phyloP scores from a whole-genome alignment of 1,139 yeast species.

The Meyerozyma carpophila region DNA sequence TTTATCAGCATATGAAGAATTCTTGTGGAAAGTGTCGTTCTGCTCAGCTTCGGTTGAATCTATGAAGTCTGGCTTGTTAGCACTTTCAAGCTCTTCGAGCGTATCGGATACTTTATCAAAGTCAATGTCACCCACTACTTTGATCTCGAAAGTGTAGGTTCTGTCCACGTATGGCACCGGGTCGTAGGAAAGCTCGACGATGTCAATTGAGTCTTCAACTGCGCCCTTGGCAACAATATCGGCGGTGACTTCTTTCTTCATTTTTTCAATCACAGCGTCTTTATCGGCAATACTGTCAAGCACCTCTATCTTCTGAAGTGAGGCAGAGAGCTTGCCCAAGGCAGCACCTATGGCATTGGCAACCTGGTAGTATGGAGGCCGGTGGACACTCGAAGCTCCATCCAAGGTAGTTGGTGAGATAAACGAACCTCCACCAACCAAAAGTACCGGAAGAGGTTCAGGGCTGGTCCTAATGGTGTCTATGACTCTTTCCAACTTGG shows the following conservation, averaged over 20 bases:
- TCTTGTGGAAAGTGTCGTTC: neutral
- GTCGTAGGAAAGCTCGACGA: constrained; percentile 26
- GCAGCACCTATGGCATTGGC: constrained; percentile 48
- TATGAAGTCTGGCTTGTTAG: too few species aligned
- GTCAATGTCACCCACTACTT: constrained; percentile 37
- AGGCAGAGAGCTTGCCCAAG: constrained; percentile 31
- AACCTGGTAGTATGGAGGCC: constrained; percentile 33
- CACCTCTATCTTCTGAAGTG: constrained; percentile 12
- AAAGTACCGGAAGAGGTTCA: constrained; percentile 33
- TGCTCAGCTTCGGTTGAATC: neutral
- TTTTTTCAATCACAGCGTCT: constrained; percentile 16
- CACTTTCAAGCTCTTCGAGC: constrained; percentile 1
- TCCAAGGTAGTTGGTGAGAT: constrained; percentile 27
- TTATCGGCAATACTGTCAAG: constrained; percentile 13
- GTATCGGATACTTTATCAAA: constrained; percentile 16
- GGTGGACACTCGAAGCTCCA: constrained; percentile 34
- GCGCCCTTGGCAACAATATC: constrained; percentile 27
- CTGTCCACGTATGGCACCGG: constrained; percentile 36
- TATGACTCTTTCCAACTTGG: constrained; percentile 24
- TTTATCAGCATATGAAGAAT: neutral
- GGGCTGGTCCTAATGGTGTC: constrained; percentile 39
- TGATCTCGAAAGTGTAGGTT: constrained; percentile 27
- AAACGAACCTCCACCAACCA: constrained; percentile 43
- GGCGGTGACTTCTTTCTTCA: constrained; percentile 16
- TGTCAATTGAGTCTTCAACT: constrained; percentile 16